These are phyloP conservation scores for Aspergillus sp. DNA, from an alignment of 2,329 filamentous ascomycete genomes.

Conservation along the genomic window DNA sequence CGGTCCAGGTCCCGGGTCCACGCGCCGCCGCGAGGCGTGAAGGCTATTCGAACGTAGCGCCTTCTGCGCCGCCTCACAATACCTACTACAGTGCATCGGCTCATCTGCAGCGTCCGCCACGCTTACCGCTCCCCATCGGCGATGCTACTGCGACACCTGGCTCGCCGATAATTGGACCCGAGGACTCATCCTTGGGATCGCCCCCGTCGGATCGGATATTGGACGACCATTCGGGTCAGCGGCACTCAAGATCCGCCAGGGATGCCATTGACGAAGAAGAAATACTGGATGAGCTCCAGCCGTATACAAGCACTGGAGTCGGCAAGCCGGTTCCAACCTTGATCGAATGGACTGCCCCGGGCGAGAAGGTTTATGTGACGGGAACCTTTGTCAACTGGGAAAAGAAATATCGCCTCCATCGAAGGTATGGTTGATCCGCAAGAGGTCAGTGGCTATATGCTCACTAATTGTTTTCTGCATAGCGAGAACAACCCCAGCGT, in stretches of 20 bases:
- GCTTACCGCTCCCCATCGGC: conserved; percentile 88
- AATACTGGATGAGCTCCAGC: conserved; percentile 69
- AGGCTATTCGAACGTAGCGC: conserved; percentile 29
- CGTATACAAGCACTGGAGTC: conserved; percentile 64
- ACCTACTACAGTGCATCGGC: conserved; percentile 44
- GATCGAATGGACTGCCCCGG: conserved; percentile 80
- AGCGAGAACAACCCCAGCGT: conserved; percentile 54
- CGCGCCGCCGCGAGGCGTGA: conserved; percentile 30
- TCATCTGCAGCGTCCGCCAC: conserved; percentile 64
- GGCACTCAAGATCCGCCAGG: conserved; percentile 54
- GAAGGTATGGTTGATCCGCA: conserved; percentile 63
- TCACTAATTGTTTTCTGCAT: conserved; percentile 11
- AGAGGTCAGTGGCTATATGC: conserved; percentile 6
- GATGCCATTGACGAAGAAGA: conserved; percentile 69
- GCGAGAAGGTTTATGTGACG: conserved; percentile 92
- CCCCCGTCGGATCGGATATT: conserved; percentile 42
- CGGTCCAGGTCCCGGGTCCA: conserved; percentile 38
- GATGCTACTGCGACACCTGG: conserved; percentile 87
- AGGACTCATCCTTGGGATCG: conserved; percentile 55
- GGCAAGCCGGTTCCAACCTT: conserved; percentile 77
- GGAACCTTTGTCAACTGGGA: conserved; percentile 98
- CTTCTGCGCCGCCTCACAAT: conserved; percentile 49
- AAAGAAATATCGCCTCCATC: conserved; percentile 83
- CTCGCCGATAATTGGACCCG: conserved; percentile 78
- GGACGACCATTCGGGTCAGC: conserved; percentile 56